Base-by-base conservation (phyloP, 2,329 filamentous ascomycete species). In the Fusarium sp. region DNA sequence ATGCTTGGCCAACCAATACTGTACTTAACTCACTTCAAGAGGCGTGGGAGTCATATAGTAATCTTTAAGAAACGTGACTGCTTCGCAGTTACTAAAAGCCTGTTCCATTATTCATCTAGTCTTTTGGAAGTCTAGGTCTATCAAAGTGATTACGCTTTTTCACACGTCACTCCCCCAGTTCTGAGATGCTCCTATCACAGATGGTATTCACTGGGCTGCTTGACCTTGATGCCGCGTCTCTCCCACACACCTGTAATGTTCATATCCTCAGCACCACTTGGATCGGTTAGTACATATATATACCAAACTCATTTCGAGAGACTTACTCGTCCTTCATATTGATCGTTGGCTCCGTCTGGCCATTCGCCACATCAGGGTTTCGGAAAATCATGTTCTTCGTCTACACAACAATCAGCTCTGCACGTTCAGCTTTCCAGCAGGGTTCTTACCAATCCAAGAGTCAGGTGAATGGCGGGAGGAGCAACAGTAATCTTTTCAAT, bases 381-480 rank as follows among this genome's bases (percentile, higher is more conserved):
- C 77, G 62, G 27, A 79, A 79, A 15, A 79, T 75, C 40, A 79
- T 79, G 1, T 77, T 79, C 63, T 70, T 78, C 10, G 70, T 78
- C 76, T 78, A 10, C 3, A 1, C 0, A 3, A 5, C 2, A 20
- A 70, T 27, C 74, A 68, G 52, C 8, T 14, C 14, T 1, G 7
- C 1, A 3, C 1, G 12, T 1, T 25, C 4, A 2, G 3, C 0
- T 6, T 2, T 1, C 0, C 2, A 17, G 1, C 1, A 33, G 22
- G 2, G 15, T 11, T 40, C 75, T 30, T 69, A 79, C 75, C 64
- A 79, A n/a, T 30, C 77, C 77, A 0, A 79, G 45, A 2, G 68
- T 77, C 1, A 79, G 32, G 7, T 79, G 77, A 0, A 79, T 79
- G 0, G 76, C 77, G 0, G 77, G 77, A 33, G 77, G 76, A 5